These are phyloP conservation scores for Didymella arachidicola DNA, from an alignment of 2,329 filamentous ascomycete genomes.

Conservation along the genomic window DNA sequence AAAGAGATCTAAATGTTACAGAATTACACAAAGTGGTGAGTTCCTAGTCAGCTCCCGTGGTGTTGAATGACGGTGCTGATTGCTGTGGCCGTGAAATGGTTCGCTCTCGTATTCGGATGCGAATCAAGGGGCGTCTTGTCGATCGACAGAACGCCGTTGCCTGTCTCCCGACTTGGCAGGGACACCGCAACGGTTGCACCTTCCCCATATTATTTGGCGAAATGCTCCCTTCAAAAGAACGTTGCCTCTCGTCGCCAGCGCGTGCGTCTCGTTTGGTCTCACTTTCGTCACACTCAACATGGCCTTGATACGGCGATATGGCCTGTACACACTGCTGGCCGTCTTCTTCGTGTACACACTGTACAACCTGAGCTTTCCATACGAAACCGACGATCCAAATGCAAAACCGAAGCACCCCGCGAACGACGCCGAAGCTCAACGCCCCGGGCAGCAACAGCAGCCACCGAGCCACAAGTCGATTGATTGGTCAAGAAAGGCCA, in stretches of 20 bases:
- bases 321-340: conserved; percentile 46
- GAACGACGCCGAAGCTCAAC: conserved; percentile 14
- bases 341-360: conserved; percentile 48
- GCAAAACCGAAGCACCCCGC: conserved; percentile 19
- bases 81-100: neutral
- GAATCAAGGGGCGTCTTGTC: conserved; percentile 3
- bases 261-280: conserved; percentile 17
- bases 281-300: conserved; percentile 36
- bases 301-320: conserved; percentile 51
- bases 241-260: neutral
- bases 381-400: conserved; percentile 26
- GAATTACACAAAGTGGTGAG: neutral
- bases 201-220: conserved; percentile 9
- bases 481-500: conserved; percentile 52
- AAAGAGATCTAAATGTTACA: neutral
- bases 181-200: conserved; percentile 6
- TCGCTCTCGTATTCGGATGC: neutral
- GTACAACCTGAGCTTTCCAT: conserved; percentile 49
- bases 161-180: conserved; percentile 19
- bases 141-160: conserved; percentile 17
- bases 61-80: neutral
- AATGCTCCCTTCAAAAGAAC: conserved; percentile 4
- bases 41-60: no score
- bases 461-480: conserved; percentile 31
- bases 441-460: conserved; percentile 11